A percentile compares a stretch with the other conserved stretches of the same genome.
Evolutionary conservation across 257 asterid genomes (phyloP).

Genomic region (Primulina tabacum): DNA sequence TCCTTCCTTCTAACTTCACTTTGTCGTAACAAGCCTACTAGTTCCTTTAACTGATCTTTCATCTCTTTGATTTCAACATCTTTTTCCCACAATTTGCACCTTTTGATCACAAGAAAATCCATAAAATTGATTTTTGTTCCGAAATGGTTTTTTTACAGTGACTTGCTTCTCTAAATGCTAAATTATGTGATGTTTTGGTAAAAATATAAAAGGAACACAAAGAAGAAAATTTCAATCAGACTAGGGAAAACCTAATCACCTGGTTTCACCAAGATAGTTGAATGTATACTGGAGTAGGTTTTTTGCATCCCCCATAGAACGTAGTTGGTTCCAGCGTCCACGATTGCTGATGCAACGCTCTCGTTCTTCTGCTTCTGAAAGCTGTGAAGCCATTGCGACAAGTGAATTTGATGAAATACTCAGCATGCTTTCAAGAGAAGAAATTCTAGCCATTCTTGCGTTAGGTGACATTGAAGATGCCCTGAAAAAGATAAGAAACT

Average conservation of each 20-base stretch:
- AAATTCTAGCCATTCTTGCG: conserved; percentile 91
- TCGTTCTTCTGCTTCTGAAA: conserved; percentile 98
- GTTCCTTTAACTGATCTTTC: conserved; percentile 94
- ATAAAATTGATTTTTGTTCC: not conserved
- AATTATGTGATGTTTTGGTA: not conserved
- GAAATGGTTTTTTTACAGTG: too few species aligned
- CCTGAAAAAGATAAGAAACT: conserved; percentile 41
- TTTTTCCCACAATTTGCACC: conserved; percentile 91
- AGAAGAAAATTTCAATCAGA: not conserved
- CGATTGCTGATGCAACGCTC: conserved; percentile 76
- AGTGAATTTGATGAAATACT: conserved; percentile 90
- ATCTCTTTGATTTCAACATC: conserved; percentile 85
- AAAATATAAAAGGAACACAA: not conserved
- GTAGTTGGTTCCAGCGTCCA: conserved; percentile 96
- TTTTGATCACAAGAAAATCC: conserved; percentile 27
- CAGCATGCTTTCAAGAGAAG: conserved; percentile 96
- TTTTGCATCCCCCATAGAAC: conserved; percentile 96
- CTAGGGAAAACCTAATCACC: conserved; percentile 35
- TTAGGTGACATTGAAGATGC: conserved; percentile 88
- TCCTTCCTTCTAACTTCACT: conserved; percentile 88
- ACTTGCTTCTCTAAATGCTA: not conserved
- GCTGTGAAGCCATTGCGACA: conserved; percentile 98
- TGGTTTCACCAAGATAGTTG: conserved; percentile 80
- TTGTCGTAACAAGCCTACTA: conserved; percentile 72
- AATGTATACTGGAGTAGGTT: conserved; percentile 81